Evolutionary conservation across 2,329 filamentous ascomycete genomes (phyloP), one percentile per base, ranked within the genome.

Genomic region (Diaporthe aspalathi): DNA sequence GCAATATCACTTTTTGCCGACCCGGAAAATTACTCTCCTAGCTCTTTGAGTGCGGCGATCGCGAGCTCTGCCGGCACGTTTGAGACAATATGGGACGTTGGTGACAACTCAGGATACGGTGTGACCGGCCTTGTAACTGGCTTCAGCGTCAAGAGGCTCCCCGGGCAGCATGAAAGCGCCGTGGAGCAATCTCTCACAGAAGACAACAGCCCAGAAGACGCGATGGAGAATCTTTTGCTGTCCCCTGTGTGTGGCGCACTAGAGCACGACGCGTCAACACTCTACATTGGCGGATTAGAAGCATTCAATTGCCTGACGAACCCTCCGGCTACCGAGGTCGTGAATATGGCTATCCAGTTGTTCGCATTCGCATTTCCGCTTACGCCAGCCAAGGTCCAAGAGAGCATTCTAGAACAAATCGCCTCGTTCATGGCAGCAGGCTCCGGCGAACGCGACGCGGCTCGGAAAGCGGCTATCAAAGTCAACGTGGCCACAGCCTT

Each of bases 341-440:
- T 98, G 73, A 97, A 99, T 78, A 91, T 95, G 77, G 95, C 96
- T 0, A 97, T 99, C 70, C 92, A 96, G 73, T 85, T 98, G 0
- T 99, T 99, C 79, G 94, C 95, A 2, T 93, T 97, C 67, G 93
- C 94, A 49, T 91, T 99, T 70, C 95, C 96, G 3, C 85, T 98
- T 12, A 97, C 97, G 56, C 92, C 93, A 0, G 88, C 94, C 5
- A 97, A 95, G 78, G 93, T 99, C 3, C 96, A 99, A 78, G 96
- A 99, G 80, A 98, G 95, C 78, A 94, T 97, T 60, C 84, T 99
- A 12, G 96, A 99, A 80, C 96, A 99, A 79, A 91, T 98, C 60
- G 92, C 93, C 20, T 96, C 94, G 0, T 97, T 97, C 77, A 85
- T 96, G n/a, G 92, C 94, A 0, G 93, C 94, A 1, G 90, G 90